Conservation (phyloP, 1,284 basidiomycete genomes). For the Leccinum insolens region DNA sequence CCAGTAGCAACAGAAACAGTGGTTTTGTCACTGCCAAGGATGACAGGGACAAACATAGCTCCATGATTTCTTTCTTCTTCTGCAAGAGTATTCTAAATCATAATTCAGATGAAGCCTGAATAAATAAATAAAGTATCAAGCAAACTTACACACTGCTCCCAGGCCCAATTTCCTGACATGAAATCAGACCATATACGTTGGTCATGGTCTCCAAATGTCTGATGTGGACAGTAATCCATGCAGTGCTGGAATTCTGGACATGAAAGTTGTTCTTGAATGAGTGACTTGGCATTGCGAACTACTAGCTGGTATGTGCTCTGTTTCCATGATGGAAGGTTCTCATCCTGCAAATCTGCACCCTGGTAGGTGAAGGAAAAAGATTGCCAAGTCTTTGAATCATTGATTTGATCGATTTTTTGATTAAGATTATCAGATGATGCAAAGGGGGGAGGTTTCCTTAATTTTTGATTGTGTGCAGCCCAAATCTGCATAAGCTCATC, state of each 20-base stretch:
- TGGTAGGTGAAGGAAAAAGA: background rate
- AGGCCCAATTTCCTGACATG: background rate
- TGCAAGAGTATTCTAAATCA: background rate
- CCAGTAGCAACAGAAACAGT: constrained; percentile 9
- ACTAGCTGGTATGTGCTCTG: background rate
- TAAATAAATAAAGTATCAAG: background rate
- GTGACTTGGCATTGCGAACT: background rate
- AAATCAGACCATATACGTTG: background rate
- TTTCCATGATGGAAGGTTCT: background rate
- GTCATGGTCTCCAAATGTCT: background rate
- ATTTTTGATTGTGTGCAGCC: background rate
- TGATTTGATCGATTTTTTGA: background rate
- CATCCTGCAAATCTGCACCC: background rate
- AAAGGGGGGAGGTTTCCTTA: background rate
- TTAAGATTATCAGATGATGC: background rate
- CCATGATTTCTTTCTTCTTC: background rate
- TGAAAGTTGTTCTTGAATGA: background rate
- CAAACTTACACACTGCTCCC: background rate
- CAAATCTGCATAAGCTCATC: background rate
- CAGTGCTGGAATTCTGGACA: background rate
- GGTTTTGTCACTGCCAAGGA: constrained; percentile 13
- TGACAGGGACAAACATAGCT: constrained; percentile 1
- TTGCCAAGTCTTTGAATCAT: background rate
- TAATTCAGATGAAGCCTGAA: too few species aligned
- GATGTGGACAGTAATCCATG: background rate